Percentiles rank a stretch among this genome's conserved stretches.
phyloP scores from a whole-genome alignment of 2,329 filamentous ascomycete genomes.

The Raffaelea albimanens region DNA sequence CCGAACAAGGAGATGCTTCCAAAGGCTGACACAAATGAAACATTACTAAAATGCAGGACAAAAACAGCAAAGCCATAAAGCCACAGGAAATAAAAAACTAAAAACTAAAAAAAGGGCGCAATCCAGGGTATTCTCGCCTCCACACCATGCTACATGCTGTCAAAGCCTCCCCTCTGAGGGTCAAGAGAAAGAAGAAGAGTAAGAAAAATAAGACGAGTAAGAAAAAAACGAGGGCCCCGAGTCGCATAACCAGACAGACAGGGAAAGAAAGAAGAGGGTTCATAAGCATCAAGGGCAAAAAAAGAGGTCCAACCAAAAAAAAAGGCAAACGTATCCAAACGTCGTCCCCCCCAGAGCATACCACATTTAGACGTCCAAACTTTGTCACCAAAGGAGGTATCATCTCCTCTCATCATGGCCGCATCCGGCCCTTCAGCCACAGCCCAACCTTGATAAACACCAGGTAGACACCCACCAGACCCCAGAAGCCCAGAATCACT shows the following conservation, averaged over 20 bases:
- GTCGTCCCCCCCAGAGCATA: no score
- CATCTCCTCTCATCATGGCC: conserved; percentile 3
- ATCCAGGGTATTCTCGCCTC: no score
- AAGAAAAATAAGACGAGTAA: not conserved
- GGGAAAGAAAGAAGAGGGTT: no score
- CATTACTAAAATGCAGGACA: no score
- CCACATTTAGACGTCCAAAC: not conserved
- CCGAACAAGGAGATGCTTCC: no score
- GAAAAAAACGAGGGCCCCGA: not conserved
- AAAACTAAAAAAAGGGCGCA: no score
- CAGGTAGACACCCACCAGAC: conserved; percentile 37
- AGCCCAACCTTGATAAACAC: conserved; percentile 32
- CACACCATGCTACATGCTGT: no score
- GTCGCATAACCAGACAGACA: no score
- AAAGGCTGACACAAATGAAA: no score
- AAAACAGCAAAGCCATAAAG: no score
- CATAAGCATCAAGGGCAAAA: not conserved
- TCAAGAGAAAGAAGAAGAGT: not conserved
- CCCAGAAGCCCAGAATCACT: conserved; percentile 39
- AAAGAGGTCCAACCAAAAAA: not conserved
- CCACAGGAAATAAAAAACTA: no score
- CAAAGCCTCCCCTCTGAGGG: not conserved
- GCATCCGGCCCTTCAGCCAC: conserved; percentile 15
- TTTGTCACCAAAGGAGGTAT: not conserved
- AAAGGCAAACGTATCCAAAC: no score